These are phyloP conservation scores for Aureobasidium melanogenum DNA, from an alignment of 2,329 filamentous ascomycete genomes.

Conservation along the genomic window DNA sequence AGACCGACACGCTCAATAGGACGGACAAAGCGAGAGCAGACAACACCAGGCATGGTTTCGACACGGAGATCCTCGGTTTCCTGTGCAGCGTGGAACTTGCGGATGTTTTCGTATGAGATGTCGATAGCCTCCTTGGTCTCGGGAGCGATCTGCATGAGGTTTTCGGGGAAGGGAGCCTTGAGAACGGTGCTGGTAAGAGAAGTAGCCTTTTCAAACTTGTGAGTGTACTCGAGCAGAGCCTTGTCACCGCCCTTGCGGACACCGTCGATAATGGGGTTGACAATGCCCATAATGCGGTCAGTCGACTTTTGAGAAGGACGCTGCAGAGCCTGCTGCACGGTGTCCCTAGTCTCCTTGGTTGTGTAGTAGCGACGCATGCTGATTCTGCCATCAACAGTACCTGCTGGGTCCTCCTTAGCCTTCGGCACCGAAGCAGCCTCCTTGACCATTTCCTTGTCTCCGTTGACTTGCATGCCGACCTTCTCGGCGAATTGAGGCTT, in stretches of 20 bases:
- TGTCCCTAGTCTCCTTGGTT: constrained; percentile 51
- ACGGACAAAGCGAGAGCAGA: constrained; percentile 85
- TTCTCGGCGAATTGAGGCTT: constrained; percentile 89
- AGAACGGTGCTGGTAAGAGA: constrained; percentile 83
- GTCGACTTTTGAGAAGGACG: constrained; percentile 89
- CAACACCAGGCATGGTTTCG: constrained; percentile 95
- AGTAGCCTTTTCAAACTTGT: constrained; percentile 96
- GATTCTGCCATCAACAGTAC: constrained; percentile 52
- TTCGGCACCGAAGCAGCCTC: constrained; percentile 48
- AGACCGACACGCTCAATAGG: constrained; percentile 94
- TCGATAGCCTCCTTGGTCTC: constrained; percentile 93
- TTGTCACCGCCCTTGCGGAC: constrained; percentile 77
- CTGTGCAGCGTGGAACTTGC: constrained; percentile 87
- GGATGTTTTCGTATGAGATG: constrained; percentile 86
- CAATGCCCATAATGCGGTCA: constrained; percentile 86
- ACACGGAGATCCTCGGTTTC: constrained; percentile 75
- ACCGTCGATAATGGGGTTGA: constrained; percentile 83
- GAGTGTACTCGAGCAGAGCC: constrained; percentile 83
- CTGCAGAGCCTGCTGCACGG: constrained; percentile 67
- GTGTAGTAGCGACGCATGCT: constrained; percentile 74
- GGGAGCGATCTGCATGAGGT: constrained; percentile 73
- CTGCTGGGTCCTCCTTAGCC: constrained; percentile 42
- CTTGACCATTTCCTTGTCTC: constrained; percentile 35
- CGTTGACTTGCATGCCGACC: constrained; percentile 50
- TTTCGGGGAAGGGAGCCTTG: constrained; percentile 75